A percentile compares a stretch with the other conserved stretches of the same genome.
Conservation (phyloP, 345 rosid species). For the Gossypium herbaceum region DNA sequence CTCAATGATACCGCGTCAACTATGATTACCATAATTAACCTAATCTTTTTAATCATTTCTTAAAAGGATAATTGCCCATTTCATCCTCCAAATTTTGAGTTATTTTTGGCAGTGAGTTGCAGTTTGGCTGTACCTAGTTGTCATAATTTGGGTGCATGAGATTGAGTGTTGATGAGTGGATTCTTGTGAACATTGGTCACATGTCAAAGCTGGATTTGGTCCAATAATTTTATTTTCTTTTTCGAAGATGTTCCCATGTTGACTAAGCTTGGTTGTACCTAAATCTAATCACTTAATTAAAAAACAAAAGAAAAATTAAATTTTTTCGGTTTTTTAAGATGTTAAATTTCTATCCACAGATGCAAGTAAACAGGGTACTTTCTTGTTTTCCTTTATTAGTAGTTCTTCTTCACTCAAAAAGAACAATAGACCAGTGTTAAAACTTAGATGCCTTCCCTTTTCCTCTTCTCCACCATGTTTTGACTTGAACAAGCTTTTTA, state of each 20-base stretch:
- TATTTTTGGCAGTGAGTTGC: slow-evolving; percentile 16
- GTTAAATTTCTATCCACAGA: slow-evolving; percentile 24
- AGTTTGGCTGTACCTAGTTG: slow-evolving; percentile 53
- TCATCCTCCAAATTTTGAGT: too few relatives aligned
- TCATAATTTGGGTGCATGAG: slow-evolving; percentile 12
- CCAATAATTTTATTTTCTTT: background rate
- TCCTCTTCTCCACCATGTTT: slow-evolving; percentile 4
- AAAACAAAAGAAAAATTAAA: background rate
- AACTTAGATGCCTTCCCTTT: background rate
- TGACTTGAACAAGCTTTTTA: slow-evolving; percentile 7
- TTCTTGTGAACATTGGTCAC: background rate
- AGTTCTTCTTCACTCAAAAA: slow-evolving; percentile 14
- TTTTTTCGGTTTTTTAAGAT: background rate
- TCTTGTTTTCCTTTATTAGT: slow-evolving; percentile 23
- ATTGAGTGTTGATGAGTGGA: background rate
- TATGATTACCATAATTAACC: background rate
- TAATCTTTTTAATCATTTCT: slow-evolving; percentile 7
- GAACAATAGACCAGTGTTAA: background rate
- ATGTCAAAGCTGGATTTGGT: slow-evolving; percentile 6
- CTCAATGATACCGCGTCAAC: background rate
- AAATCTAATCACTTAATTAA: background rate
- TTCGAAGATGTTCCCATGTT: slow-evolving; percentile 9
- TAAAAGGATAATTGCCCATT: too few relatives aligned
- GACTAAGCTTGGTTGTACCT: slow-evolving; percentile 10
- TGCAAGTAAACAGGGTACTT: background rate